Evolutionary conservation across 2,329 filamentous ascomycete genomes (phyloP).

Genomic region (Venturiaceae sp.): DNA sequence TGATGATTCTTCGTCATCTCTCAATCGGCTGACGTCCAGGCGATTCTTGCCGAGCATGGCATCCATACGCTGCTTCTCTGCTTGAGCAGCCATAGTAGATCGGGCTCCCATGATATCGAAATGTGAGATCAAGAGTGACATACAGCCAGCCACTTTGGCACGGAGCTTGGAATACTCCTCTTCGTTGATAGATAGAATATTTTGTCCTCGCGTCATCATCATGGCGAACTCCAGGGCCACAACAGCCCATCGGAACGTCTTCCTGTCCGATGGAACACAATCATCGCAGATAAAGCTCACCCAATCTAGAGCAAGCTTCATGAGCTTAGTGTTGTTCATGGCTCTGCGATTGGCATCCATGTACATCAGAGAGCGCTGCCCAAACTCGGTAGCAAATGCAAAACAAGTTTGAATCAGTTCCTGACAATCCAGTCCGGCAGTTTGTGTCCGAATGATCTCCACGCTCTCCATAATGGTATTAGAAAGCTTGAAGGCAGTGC

Average conservation of each 20-base stretch:
- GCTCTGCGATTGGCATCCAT: conserved; percentile 93
- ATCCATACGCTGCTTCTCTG: conserved; percentile 82
- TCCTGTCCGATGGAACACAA: conserved; percentile 85
- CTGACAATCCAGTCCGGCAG: conserved; percentile 74
- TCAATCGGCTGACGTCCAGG: conserved; percentile 63
- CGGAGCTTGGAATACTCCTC: conserved; percentile 77
- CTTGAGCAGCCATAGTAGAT: conserved; percentile 85
- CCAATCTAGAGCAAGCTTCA: conserved; percentile 90
- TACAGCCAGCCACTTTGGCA: conserved; percentile 88
- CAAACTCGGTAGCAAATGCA: conserved; percentile 97
- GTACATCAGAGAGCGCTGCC: conserved; percentile 85
- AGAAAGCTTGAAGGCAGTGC: conserved; percentile 90
- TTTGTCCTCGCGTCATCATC: conserved; percentile 89
- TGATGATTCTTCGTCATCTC: conserved; percentile 79
- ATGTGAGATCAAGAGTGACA: conserved; percentile 94
- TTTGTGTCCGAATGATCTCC: conserved; percentile 81
- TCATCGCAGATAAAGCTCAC: conserved; percentile 97
- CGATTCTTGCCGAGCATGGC: conserved; percentile 66
- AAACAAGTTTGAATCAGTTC: conserved; percentile 97
- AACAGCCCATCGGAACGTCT: conserved; percentile 96
- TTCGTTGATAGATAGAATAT: conserved; percentile 84
- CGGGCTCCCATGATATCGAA: conserved; percentile 98
- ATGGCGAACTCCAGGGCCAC: conserved; percentile 92
- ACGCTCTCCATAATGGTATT: conserved; percentile 99
- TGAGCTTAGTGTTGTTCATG: conserved; percentile 95